Conservation (phyloP, 2,329 filamentous ascomycete species). For the Sclerotinia glacialis region DNA sequence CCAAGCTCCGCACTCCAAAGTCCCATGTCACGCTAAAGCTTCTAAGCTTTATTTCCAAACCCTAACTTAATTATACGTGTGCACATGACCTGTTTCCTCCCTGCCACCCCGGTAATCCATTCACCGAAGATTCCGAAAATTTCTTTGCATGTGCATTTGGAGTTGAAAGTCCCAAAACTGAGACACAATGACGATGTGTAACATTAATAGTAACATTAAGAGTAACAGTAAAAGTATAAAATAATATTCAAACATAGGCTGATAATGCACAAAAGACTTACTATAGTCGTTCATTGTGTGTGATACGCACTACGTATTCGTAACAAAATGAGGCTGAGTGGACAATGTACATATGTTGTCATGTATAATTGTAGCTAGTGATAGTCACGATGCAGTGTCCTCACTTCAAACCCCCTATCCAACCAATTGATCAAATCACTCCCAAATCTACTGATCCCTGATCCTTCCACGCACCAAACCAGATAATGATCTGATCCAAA, state of each 20-base stretch:
- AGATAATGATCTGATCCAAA: slow-evolving; percentile 2
- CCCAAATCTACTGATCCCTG: background rate
- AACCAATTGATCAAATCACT: no score
- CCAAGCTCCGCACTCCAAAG: background rate
- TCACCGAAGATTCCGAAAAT: background rate
- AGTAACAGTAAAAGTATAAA: background rate
- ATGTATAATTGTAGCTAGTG: no score
- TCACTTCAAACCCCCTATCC: background rate
- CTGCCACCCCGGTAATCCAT: background rate
- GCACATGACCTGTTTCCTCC: background rate
- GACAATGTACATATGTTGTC: no score
- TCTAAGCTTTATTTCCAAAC: background rate
- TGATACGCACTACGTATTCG: no score
- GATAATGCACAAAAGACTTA: no score
- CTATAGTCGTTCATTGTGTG: no score
- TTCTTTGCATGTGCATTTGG: no score
- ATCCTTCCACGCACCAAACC: background rate
- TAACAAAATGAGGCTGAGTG: no score
- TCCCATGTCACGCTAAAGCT: background rate
- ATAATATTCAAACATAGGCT: no score
- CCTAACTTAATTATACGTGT: background rate
- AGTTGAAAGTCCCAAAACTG: background rate
- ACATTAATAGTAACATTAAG: background rate
- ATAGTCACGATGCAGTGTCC: background rate
- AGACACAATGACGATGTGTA: background rate